These are phyloP conservation scores for Lepidium africanum DNA, from an alignment of 345 rosid genomes.

Conservation along the genomic window DNA sequence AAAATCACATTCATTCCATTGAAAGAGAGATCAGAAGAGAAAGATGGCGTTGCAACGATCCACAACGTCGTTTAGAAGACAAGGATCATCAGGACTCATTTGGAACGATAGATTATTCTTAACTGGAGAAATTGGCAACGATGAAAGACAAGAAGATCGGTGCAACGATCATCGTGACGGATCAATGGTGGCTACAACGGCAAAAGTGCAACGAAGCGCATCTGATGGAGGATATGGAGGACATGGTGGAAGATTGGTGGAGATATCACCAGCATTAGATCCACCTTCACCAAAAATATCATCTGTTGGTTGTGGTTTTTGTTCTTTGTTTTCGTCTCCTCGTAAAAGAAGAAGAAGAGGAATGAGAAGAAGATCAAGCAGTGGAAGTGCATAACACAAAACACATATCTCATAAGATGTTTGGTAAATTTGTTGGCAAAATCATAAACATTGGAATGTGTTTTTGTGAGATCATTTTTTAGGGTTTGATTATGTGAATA, in stretches of 20 bases:
- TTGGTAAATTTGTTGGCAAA: neutral
- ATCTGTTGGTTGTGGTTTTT: constrained; percentile 45
- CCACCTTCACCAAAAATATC: constrained; percentile 62
- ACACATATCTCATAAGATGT: neutral
- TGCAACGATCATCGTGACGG: constrained; percentile 27
- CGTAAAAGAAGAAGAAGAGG: constrained; percentile 26
- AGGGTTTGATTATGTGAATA: no score
- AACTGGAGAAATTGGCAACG: constrained; percentile 36
- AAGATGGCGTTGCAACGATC: constrained; percentile 54
- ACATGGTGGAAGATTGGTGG: constrained; percentile 15
- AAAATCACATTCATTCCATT: neutral
- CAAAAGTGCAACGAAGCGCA: constrained; percentile 24
- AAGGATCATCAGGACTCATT: constrained; percentile 76
- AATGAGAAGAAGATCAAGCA: constrained; percentile 16
- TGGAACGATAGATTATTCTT: constrained; percentile 63
- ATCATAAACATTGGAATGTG: neutral
- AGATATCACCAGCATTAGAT: constrained; percentile 32
- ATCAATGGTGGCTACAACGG: neutral
- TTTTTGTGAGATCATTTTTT: no score
- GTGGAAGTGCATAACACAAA: neutral
- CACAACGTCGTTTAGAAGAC: constrained; percentile 67
- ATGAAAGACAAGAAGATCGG: constrained; percentile 21
- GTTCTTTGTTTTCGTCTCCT: constrained; percentile 35
- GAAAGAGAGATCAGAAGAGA: neutral
- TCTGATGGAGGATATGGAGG: constrained; percentile 27